A percentile compares a stretch with the other conserved stretches of the same genome.
Conservation (phyloP, 225 moss, liverwort and hornwort species). For the Straminergon stramineum region DNA sequence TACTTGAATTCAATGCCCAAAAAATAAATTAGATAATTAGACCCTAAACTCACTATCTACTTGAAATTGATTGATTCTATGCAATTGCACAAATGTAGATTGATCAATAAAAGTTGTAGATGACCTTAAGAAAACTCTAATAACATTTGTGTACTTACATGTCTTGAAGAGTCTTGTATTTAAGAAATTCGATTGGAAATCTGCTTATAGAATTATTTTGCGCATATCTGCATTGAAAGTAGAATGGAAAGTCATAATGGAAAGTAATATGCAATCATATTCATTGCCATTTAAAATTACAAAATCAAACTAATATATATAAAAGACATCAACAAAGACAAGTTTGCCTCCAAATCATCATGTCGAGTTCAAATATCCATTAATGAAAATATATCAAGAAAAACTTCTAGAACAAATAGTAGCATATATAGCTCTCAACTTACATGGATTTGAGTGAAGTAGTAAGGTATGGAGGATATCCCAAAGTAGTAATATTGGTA, state of each 20-base stretch:
- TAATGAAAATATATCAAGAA: background rate
- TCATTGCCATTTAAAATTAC: no score
- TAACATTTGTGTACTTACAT: background rate
- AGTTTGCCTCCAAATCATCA: no score
- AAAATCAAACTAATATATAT: background rate
- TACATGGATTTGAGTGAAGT: background rate
- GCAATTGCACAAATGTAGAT: no score
- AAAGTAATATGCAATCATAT: no score
- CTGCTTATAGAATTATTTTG: background rate
- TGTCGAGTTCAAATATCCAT: no score
- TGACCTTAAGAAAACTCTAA: fast-evolving
- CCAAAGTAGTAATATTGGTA: background rate
- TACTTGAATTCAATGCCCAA: no score
- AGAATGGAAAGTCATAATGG: no score
- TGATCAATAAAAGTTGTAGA: background rate
- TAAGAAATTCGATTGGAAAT: background rate
- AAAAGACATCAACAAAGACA: background rate
- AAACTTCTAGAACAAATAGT: background rate
- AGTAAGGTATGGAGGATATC: fast-evolving
- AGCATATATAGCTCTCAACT: no score
- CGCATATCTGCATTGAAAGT: no score
- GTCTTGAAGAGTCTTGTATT: background rate
- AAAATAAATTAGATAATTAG: no score
- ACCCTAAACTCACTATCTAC: no score
- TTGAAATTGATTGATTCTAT: no score